Evolutionary conservation across 495 filamentous ascomycete genomes (phyloP), one percentile per base, ranked within the genome.

Genomic region (Penicillium samsonianum): DNA sequence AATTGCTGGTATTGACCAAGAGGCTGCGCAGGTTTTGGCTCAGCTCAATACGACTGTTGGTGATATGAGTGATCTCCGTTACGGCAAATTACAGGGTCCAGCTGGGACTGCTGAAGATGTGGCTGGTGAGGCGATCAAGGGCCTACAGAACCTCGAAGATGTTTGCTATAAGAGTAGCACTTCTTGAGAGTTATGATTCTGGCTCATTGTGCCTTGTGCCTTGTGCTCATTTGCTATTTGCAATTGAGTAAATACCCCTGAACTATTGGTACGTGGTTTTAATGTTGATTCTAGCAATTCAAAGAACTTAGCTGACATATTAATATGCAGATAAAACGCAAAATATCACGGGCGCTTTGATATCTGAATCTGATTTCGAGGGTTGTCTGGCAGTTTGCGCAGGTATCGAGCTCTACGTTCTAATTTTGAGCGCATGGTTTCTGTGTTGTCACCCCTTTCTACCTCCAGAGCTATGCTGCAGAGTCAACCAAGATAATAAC

Each of bases 31-130:
- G 3, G 73, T 91, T 12, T 67, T 91, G 28, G 76, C 79, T 10
- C 79, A 85, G 35, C 80, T 92, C 43, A 78, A 79, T 55, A 74
- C 79, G 31, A 86, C 81, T 1, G 82, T 91, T 31, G 86, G 86
- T 26, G 83, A 84, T 44, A 69, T 96, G 74, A 93, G 90, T 65
- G 90, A 94, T 66, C 79, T 95, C 26, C 86, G 89, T 43, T 94
- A 93, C 64, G 90, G 91, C 35, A 87, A 85, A 51, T 80, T 91
- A 59, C 77, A 81, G 56, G 88, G 86, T 57, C 70, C 77, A 31
- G 77, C 82, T 25, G 72, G 77, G 6, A 73, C 83, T 4, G 73
- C 78, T 23, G 80, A 83, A 17, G 83, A 89, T 53, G 74, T 90
- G 42, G 73, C 86, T 30, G 78, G 84, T 22, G 88, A 88, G 44